Evolutionary conservation across 169 alveolate genomes (phyloP).

Genomic region (Eimeria maxima): DNA sequence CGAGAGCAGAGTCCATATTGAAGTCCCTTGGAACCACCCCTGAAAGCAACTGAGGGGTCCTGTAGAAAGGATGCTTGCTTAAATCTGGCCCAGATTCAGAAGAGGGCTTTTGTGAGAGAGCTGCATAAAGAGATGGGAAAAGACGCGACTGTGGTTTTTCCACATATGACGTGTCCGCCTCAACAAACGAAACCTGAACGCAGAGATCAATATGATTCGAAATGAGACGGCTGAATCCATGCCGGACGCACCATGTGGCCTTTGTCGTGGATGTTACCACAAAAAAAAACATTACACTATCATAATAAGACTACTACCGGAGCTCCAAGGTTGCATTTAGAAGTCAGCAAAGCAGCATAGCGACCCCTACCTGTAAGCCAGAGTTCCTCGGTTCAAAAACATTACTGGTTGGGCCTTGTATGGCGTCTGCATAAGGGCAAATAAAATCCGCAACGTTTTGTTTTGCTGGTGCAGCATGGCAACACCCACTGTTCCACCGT

Average conservation of each 20-base stretch:
- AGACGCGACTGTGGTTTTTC: too few species aligned
- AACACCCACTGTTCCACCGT: neutral
- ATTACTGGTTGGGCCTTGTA: neutral
- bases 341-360: neutral
- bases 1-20: neutral
- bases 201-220: neutral
- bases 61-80: neutral
- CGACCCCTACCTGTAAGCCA: constrained; percentile 5
- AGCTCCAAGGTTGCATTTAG: neutral
- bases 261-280: neutral
- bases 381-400: neutral
- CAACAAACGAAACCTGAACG: neutral
- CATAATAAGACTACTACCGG: neutral
- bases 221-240: neutral
- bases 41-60: neutral
- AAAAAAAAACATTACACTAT: neutral
- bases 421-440: neutral
- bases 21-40: constrained; percentile 27
- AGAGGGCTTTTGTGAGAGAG: neutral
- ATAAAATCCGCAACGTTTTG: neutral
- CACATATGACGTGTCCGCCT: neutral
- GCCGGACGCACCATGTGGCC: neutral
- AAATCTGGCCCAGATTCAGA: neutral
- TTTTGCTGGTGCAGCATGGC: neutral
- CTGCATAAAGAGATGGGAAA: neutral